These are phyloP conservation scores for Euphorbia corollata DNA, from an alignment of 441 rosid species.

Conservation along the genomic window DNA sequence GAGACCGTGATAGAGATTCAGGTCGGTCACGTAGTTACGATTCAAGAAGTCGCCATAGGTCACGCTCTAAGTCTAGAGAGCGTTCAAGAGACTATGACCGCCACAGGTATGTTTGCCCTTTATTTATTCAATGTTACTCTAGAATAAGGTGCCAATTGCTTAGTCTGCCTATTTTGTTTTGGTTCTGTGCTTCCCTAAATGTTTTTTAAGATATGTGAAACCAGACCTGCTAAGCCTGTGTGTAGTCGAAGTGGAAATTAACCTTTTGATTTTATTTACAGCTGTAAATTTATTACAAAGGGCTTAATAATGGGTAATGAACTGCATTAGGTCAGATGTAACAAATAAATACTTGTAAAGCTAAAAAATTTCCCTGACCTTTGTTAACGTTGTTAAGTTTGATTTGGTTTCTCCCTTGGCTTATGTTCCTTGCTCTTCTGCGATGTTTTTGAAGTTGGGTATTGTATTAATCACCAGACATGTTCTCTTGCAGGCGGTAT, in stretches of 20 bases:
- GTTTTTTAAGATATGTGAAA: not conserved
- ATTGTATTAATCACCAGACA: not conserved
- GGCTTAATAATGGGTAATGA: not conserved
- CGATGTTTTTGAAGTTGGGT: not conserved
- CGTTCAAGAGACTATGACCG: slow-evolving; percentile 77
- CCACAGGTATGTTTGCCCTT: slow-evolving; percentile 48
- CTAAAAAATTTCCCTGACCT: not conserved
- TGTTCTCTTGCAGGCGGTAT: slow-evolving; percentile 37
- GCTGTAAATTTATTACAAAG: not conserved
- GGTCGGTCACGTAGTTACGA: slow-evolving; percentile 71
- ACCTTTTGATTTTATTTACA: not conserved
- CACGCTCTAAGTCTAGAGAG: slow-evolving; percentile 81
- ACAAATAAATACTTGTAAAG: not conserved
- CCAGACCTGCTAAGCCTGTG: not conserved
- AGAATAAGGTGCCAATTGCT: not conserved
- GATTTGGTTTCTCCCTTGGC: not conserved
- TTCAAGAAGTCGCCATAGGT: slow-evolving; percentile 70
- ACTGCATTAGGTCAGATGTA: not conserved
- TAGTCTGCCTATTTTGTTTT: not conserved
- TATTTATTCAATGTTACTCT: not conserved
- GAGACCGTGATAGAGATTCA: slow-evolving; percentile 59
- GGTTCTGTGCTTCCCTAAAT: not conserved
- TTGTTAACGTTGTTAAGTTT: not conserved
- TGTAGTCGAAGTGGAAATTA: not conserved
- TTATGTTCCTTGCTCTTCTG: not conserved